Conservation (phyloP, 169 alveolate genomes). For the Plasmodium sp. region DNA sequence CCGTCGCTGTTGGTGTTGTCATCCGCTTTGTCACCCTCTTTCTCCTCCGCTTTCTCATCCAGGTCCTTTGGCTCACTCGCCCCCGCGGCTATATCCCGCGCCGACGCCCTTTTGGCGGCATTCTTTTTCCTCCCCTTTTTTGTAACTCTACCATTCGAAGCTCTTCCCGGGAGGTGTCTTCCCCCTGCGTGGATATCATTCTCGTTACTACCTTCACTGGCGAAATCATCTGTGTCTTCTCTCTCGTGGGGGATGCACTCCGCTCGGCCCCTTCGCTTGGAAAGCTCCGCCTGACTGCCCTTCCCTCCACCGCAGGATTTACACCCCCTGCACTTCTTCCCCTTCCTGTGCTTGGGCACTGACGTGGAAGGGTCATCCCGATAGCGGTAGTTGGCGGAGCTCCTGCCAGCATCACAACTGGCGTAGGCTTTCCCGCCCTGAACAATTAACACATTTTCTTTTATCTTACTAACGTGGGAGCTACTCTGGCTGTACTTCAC, state of each 20-base stretch:
- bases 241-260: neutral
- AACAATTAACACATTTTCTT: neutral
- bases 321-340: neutral
- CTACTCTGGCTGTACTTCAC: neutral
- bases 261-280: neutral
- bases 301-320: neutral
- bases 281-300: neutral
- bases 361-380: neutral
- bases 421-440: neutral
- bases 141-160: neutral
- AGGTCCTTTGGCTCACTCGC: neutral
- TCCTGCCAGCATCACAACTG: neutral
- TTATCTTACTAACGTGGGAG: neutral
- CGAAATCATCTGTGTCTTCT: neutral
- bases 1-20: neutral
- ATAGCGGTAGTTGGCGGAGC: neutral
- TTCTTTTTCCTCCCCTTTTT: neutral
- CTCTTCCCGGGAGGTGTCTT: neutral
- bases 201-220: neutral
- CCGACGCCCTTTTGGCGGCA: neutral
- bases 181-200: neutral
- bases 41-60: neutral
- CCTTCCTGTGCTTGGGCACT: neutral
- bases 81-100: neutral
- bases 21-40: neutral